Evolutionary conservation across 2,329 filamentous ascomycete species (phyloP), one percentile per base, ranked within the genome.

Genomic region (Colletotrichum sp.): DNA sequence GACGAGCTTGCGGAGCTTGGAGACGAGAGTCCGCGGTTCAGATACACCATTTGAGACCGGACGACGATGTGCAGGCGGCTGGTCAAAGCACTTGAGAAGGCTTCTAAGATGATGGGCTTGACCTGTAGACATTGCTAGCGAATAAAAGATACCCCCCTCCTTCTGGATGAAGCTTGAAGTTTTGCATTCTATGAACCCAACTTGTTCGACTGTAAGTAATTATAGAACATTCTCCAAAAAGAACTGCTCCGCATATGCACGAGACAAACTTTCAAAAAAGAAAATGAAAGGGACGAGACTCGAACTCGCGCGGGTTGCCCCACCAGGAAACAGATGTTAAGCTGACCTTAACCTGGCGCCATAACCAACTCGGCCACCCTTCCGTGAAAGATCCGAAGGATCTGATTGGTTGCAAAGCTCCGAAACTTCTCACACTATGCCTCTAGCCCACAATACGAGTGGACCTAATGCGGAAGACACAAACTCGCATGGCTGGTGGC

Each of bases 1-100:
- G 87, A 89, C 8, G 87, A 90, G 78, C 78, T 90, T 67, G 85
- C 84, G 52, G 88, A 90, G 81, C 80, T 90, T 62, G 89, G 89
- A 2, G 89, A 90, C 25, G 89, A 90, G 70, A 90, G 88, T 49
- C 89, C 88, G 34, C 84, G 84, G 59, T 90, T 86, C 78, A 83
- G 84, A 67, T 90, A 89, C 78, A 89, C 88, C 1, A 84, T 83
- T 15, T 87, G 59, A 80, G 19, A 16, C 4, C 13, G 5, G 32
- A 12, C 8, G 39, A 25, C 2, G 5, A 49, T 30, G 32, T 4
- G 36, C 1, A 52, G 0, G 0, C 11, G 44, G 1, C 44, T 52
- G 44, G 12, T 12, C 39, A 52, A 25, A 52, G 12, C 6, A 52
- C 44, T 52, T 5, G 19, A 13, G 4, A 52, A 52, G 44, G 44